Conservation (phyloP, 2,329 filamentous ascomycete species). For the Diaporthe ampelina region DNA sequence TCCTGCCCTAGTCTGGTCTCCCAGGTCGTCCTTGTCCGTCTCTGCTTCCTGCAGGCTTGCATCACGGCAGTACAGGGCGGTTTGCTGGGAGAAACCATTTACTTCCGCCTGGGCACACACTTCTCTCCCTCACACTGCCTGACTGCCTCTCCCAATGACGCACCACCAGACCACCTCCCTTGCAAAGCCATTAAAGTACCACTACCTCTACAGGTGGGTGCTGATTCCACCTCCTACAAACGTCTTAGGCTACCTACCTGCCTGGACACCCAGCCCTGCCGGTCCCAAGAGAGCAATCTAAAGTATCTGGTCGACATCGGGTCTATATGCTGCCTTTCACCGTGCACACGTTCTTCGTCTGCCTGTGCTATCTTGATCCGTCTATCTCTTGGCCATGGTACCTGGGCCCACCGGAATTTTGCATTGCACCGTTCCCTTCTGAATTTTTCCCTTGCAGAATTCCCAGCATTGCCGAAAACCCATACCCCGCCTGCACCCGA, state of each 20-base stretch:
- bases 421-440: constrained; percentile 2
- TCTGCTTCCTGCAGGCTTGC: background rate
- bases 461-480: constrained; percentile 24
- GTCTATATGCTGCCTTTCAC: background rate
- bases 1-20: background rate
- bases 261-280: background rate
- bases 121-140: constrained; percentile 5
- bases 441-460: constrained; percentile 27
- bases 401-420: constrained; percentile 10
- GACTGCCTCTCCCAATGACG: constrained; percentile 1
- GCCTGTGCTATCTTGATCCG: background rate
- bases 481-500: constrained; percentile 5
- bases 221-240: background rate
- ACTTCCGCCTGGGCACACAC: constrained; percentile 17
- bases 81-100: constrained; percentile 27
- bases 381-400: background rate
- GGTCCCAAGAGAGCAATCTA: background rate
- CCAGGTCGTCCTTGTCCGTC: too few relatives aligned
- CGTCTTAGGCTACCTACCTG: background rate
- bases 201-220: background rate
- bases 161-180: constrained; percentile 19
- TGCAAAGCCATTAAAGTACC: background rate
- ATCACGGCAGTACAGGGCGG: constrained; percentile 10
- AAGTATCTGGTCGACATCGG: background rate
- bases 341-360: background rate